phyloP scores from a whole-genome alignment of 495 filamentous ascomycete species.

The Aspergillus diversus region DNA sequence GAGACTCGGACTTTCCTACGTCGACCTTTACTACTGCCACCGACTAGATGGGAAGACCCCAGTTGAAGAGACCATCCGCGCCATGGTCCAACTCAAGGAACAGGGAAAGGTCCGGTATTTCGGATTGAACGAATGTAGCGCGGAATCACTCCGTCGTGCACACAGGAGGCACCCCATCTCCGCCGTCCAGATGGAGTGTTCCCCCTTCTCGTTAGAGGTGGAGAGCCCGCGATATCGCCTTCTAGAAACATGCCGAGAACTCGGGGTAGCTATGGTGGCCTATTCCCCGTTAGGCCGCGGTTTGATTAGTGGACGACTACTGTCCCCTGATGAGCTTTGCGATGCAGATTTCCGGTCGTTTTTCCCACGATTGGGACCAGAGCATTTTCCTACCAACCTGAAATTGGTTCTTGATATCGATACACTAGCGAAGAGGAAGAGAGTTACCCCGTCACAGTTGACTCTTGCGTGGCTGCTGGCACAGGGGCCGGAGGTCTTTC shows the following conservation, averaged over 20 bases:
- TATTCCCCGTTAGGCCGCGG: conserved; percentile 53
- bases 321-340: conserved; percentile 37
- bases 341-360: conserved; percentile 31
- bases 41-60: not conserved
- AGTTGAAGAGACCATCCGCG: conserved; percentile 44
- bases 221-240: conserved; percentile 51
- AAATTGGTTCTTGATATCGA: conserved; percentile 43
- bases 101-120: conserved; percentile 59
- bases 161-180: conserved; percentile 56
- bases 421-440: conserved; percentile 50
- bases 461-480: conserved; percentile 56
- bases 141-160: conserved; percentile 60
- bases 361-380: conserved; percentile 51
- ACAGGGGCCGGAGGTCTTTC: conserved; percentile 57
- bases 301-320: conserved; percentile 38
- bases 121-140: conserved; percentile 55
- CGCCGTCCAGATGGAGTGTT: conserved; percentile 61
- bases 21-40: conserved; percentile 7
- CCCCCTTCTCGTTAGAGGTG: conserved; percentile 42
- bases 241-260: conserved; percentile 49
- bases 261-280: conserved; percentile 46
- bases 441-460: conserved; percentile 47
- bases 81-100: conserved; percentile 18
- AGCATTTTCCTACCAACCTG: conserved; percentile 54
- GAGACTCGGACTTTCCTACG: not conserved